Evolutionary conservation across 108 stramenopile genomes (phyloP).

Genomic region (Cylindrotheca fusiformis): DNA sequence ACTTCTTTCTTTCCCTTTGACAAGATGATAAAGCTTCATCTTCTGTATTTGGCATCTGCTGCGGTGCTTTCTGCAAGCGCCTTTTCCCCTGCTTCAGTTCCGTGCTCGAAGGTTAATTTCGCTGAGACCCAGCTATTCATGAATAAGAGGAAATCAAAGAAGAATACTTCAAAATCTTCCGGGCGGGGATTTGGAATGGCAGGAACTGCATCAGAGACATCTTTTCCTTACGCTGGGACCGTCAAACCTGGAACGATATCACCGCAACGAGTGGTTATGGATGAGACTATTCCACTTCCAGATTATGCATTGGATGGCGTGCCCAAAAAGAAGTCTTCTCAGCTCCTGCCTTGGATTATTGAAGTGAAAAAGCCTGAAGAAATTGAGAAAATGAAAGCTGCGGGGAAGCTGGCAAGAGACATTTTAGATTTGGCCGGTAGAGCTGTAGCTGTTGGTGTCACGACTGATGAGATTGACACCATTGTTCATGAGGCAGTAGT

Average conservation of each 20-base stretch:
- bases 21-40: no score
- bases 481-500: constrained; percentile 85
- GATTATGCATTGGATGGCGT: constrained; percentile 76
- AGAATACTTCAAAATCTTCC: not conserved
- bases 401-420: constrained; percentile 83
- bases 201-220: not conserved
- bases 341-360: constrained; percentile 67
- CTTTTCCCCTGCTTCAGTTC: not conserved
- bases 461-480: constrained; percentile 92
- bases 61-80: not conserved
- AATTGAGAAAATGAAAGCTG: constrained; percentile 86
- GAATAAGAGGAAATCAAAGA: not conserved
- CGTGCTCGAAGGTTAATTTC: not conserved
- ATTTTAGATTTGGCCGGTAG: constrained; percentile 88
- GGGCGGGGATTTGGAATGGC: not conserved
- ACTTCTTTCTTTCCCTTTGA: no score
- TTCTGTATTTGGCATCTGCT: not conserved
- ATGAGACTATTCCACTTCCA: constrained; percentile 46
- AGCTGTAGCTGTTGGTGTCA: constrained; percentile 78
- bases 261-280: constrained; percentile 52
- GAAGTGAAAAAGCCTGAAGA: constrained; percentile 83
- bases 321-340: constrained; percentile 35
- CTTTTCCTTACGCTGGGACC: constrained; percentile 63
- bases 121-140: not conserved
- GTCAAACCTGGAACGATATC: constrained; percentile 59